Evolutionary conservation across 1,139 yeast genomes (phyloP).

Genomic region (Lodderomyces theae): DNA sequence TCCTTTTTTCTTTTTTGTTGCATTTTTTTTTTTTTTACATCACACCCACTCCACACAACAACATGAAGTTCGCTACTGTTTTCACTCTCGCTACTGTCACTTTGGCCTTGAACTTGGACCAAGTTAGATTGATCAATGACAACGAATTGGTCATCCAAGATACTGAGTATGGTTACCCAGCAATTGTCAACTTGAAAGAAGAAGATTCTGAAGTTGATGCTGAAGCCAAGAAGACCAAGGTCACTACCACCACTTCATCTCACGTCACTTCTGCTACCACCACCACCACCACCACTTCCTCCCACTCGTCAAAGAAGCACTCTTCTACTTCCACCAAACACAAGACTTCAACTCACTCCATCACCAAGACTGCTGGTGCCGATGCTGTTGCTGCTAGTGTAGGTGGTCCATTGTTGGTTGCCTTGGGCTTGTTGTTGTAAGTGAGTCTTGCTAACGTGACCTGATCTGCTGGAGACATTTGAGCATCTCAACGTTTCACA

Average conservation of each 20-base stretch:
- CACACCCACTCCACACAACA: background rate
- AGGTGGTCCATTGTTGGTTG: constrained; percentile 16
- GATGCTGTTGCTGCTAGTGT: constrained; percentile 15
- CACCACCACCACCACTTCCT: constrained; percentile 9
- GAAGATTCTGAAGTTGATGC: constrained; percentile 13
- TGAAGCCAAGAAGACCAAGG: constrained; percentile 8
- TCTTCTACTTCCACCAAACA: constrained; percentile 8
- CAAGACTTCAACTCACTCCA: constrained; percentile 16
- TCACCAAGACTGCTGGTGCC: constrained; percentile 19
- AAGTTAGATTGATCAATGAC: constrained; percentile 16
- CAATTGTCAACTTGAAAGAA: constrained; percentile 15
- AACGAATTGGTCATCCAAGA: constrained; percentile 16
- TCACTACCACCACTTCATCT: constrained; percentile 7
- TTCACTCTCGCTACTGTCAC: constrained; percentile 15
- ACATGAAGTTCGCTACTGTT: constrained; percentile 14
- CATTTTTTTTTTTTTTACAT: background rate
- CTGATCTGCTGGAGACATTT: no score
- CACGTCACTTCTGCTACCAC: constrained; percentile 11
- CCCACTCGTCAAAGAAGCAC: constrained; percentile 11
- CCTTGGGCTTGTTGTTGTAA: constrained; percentile 17
- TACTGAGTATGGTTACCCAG: constrained; percentile 14
- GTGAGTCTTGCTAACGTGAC: no score
- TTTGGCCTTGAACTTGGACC: constrained; percentile 16
- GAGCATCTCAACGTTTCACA: no score
- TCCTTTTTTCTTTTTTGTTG: background rate